Evolutionary conservation across 2,329 filamentous ascomycete species (phyloP).

Genomic region (Seiridium unicorne): DNA sequence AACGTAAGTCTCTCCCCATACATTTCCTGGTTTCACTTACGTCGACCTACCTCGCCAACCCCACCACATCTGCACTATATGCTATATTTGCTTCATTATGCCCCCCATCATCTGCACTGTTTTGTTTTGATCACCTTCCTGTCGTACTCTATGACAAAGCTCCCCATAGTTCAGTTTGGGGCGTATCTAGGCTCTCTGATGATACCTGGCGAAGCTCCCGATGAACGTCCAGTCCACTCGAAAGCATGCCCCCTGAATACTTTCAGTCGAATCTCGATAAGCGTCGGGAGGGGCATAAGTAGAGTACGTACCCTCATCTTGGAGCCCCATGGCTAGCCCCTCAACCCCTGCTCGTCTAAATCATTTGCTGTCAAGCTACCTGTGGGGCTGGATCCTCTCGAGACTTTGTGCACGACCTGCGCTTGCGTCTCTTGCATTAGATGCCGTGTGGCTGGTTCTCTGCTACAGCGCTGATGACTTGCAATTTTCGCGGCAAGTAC

Average conservation of each 20-base stretch:
- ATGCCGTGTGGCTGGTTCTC: conserved; percentile 3
- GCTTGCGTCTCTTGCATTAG: conserved; percentile 1
- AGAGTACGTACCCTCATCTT: background rate
- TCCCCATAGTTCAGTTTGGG: background rate
- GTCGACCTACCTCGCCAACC: background rate
- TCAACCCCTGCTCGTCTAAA: background rate
- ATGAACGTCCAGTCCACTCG: too few species aligned
- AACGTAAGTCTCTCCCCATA: conserved; percentile 62
- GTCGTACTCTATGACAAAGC: background rate
- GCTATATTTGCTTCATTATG: background rate
- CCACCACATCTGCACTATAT: background rate
- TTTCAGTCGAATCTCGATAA: too few species aligned
- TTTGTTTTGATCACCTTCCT: background rate
- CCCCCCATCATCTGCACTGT: background rate
- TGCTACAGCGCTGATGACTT: background rate
- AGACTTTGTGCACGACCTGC: background rate
- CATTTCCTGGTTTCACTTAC: background rate
- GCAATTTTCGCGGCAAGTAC: background rate
- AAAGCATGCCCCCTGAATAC: too few species aligned
- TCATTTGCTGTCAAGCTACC: background rate
- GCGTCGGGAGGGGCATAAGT: too few species aligned
- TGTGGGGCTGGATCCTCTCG: background rate
- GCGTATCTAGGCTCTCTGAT: too few species aligned
- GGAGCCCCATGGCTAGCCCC: background rate
- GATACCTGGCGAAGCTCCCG: too few species aligned